Conservation (phyloP, 176 grass and related monocot species). For the Elymus sibiricus region DNA sequence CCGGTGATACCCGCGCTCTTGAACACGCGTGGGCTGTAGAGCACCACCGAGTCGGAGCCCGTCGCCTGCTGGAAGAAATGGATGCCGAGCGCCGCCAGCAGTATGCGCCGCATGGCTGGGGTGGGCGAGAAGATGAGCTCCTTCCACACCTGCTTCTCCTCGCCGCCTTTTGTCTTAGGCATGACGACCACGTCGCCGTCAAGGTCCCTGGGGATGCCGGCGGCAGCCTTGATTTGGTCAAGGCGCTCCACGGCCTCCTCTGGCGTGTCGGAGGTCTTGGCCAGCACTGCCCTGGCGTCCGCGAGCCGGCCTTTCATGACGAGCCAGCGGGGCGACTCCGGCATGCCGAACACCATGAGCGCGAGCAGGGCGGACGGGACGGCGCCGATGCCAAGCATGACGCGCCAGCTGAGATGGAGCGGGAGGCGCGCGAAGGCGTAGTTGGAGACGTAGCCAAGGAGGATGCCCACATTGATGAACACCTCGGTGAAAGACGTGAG, state of each 20-base stretch:
- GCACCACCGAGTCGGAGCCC: constrained; percentile 59
- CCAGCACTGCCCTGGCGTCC: constrained; percentile 54
- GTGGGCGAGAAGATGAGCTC: constrained; percentile 49
- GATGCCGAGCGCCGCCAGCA: constrained; percentile 44
- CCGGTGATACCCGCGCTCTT: constrained; percentile 46
- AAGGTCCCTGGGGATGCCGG: constrained; percentile 46
- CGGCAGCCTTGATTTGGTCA: constrained; percentile 58
- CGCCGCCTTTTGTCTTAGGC: constrained; percentile 7
- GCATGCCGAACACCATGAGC: constrained; percentile 66
- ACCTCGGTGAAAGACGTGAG: constrained; percentile 79
- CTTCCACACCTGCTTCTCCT: constrained; percentile 59
- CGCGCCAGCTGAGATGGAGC: constrained; percentile 44
- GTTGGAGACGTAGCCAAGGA: constrained; percentile 82
- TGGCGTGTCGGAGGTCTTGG: constrained; percentile 50
- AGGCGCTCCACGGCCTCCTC: constrained; percentile 59
- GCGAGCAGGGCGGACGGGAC: constrained; percentile 54
- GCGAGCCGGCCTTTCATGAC: constrained; percentile 62
- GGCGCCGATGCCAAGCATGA: constrained; percentile 72
- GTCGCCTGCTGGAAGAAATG: constrained; percentile 71
- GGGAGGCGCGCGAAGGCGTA: constrained; percentile 44
- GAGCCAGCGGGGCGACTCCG: constrained; percentile 81
- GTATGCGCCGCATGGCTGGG: constrained; percentile 49
- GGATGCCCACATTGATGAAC: constrained; percentile 85
- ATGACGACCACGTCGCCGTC: constrained; percentile 54
- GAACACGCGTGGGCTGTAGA: constrained; percentile 71